Evolutionary conservation across 2,329 filamentous ascomycete species (phyloP).

Genomic region (Polychaeton citri): DNA sequence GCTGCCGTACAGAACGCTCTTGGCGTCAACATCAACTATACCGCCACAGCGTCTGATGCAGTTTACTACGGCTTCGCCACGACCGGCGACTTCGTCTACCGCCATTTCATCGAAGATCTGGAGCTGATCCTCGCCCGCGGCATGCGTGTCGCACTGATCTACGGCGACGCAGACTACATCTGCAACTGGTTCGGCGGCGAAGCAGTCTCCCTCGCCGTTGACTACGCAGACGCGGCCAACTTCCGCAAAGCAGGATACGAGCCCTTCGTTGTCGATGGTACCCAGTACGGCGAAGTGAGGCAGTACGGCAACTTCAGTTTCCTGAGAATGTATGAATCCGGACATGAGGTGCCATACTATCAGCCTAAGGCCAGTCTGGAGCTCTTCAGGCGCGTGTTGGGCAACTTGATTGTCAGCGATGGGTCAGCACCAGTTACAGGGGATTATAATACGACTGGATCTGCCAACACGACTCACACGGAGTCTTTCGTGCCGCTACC

Average conservation of each 20-base stretch:
- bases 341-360: slow-evolving; percentile 25
- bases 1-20: slow-evolving; percentile 44
- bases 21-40: slow-evolving; percentile 25
- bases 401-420: slow-evolving; percentile 23
- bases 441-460: slow-evolving; percentile 15
- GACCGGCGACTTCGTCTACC: slow-evolving; percentile 50
- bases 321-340: slow-evolving; percentile 23
- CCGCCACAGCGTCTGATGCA: slow-evolving; percentile 2
- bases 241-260: slow-evolving; percentile 18
- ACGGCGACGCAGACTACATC: slow-evolving; percentile 22
- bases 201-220: slow-evolving; percentile 22
- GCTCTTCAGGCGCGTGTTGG: slow-evolving; percentile 25
- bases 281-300: slow-evolving; percentile 27
- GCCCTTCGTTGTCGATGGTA: slow-evolving; percentile 24
- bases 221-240: slow-evolving; percentile 22
- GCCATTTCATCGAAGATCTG: slow-evolving; percentile 37
- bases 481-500: slow-evolving; percentile 22
- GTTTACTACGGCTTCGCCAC: slow-evolving; percentile 36
- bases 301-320: slow-evolving; percentile 40
- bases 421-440: slow-evolving; percentile 22
- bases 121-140: slow-evolving; percentile 28
- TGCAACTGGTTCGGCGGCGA: slow-evolving; percentile 30
- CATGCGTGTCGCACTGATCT: slow-evolving; percentile 31
- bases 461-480: slow-evolving; percentile 27
- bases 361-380: slow-evolving; percentile 18